Conservation (phyloP, 78 protist species). For the Emiliania huxleyi region DNA sequence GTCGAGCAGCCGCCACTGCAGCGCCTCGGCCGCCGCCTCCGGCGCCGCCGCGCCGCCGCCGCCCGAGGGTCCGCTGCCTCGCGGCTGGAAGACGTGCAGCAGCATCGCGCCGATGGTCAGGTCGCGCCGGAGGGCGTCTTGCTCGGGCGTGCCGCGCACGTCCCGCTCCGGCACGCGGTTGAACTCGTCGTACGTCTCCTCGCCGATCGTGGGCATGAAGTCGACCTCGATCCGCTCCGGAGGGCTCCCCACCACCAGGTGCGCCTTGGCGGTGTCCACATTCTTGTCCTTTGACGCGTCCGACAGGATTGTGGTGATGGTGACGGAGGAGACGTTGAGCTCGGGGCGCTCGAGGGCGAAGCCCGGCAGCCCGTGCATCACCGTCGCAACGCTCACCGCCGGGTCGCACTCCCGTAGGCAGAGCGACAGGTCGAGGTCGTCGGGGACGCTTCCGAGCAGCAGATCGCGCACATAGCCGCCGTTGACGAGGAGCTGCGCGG, state of each 20-base stretch:
- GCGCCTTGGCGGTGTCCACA: constrained; percentile 5
- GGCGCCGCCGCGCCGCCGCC: neutral
- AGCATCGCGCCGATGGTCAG: constrained; percentile 19
- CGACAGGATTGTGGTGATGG: neutral
- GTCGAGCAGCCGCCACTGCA: neutral
- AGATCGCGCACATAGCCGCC: constrained; percentile 5
- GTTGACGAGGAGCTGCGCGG: constrained; percentile 14
- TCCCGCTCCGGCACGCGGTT: constrained; percentile 1
- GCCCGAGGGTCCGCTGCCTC: neutral
- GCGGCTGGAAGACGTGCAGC: neutral
- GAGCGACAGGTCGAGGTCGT: constrained; percentile 14
- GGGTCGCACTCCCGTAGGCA: neutral
- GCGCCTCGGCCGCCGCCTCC: neutral
- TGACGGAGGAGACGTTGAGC: neutral
- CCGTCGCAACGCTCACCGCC: neutral
- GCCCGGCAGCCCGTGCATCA: neutral
- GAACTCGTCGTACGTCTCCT: neutral
- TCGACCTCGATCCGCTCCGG: neutral
- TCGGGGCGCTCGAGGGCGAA: neutral
- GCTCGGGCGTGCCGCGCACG: constrained; percentile 25
- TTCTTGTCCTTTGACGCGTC: constrained; percentile 12
- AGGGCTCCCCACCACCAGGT: neutral
- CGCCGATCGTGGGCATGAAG: constrained; percentile 25
- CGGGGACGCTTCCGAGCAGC: neutral
- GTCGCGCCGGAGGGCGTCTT: constrained; percentile 21